Percentiles rank a stretch among this genome's conserved stretches.
Evolutionary conservation across 306 rosid genomes (phyloP).

Genomic region (Acacia crassicarpa): DNA sequence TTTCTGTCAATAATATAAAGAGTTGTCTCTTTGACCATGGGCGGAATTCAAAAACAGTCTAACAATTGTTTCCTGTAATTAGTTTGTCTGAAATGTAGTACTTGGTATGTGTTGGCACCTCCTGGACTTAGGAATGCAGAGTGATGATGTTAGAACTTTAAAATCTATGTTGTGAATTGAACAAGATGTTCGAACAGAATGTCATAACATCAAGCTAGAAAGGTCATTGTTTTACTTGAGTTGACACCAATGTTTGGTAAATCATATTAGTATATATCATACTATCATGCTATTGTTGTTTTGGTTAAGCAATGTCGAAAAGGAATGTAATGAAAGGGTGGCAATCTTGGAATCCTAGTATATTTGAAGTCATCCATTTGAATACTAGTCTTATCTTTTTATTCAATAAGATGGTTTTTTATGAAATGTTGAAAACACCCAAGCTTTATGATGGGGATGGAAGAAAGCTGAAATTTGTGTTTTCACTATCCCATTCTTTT

Average conservation of each 20-base stretch:
- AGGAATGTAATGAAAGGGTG: background rate
- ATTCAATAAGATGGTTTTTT: background rate
- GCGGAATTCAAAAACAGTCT: background rate
- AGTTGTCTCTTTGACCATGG: background rate
- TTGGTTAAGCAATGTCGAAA: background rate
- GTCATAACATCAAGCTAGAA: background rate
- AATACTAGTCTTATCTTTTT: background rate
- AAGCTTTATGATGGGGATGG: background rate
- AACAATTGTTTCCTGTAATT: background rate
- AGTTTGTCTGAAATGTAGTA: background rate
- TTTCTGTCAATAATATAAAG: background rate
- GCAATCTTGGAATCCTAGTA: background rate
- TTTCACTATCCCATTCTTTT: background rate
- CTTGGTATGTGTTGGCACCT: constrained; percentile 1
- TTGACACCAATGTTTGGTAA: constrained; percentile 9
- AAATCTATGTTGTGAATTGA: constrained; percentile 7
- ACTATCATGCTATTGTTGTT: background rate
- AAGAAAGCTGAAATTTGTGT: background rate
- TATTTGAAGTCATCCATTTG: constrained; percentile 10
- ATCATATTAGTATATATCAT: background rate
- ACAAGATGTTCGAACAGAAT: constrained; percentile 16
- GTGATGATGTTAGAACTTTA: background rate
- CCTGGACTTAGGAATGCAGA: background rate
- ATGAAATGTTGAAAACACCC: background rate
- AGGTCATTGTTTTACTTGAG: background rate